Percentiles rank a stretch among this genome's conserved stretches.
phyloP scores from a whole-genome alignment of 345 rosid species.

The Carallia pectinifolia region DNA sequence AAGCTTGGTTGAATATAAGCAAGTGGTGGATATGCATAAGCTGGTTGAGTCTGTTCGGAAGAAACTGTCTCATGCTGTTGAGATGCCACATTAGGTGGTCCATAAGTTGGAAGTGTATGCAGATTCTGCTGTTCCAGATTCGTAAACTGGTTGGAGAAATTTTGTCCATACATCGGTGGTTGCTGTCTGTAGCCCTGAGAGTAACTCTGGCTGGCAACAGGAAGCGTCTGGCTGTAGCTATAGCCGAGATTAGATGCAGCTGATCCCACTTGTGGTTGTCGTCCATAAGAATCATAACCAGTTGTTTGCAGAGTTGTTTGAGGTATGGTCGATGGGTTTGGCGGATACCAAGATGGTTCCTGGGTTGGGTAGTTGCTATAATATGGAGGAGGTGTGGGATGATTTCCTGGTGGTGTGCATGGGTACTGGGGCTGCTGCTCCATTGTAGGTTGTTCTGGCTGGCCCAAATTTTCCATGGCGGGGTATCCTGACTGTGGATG shows the following conservation, averaged over 20 bases:
- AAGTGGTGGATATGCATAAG: conserved; percentile 15
- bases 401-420: conserved; percentile 15
- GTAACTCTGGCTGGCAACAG: background rate
- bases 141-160: conserved; percentile 6
- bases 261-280: conserved; percentile 18
- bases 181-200: conserved; percentile 18
- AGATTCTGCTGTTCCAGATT: conserved; percentile 17
- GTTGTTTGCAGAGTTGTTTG: conserved; percentile 17
- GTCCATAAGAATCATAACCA: conserved; percentile 24
- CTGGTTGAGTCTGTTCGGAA: conserved; percentile 15
- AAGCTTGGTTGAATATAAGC: conserved; percentile 16
- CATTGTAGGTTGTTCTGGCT: conserved; percentile 14
- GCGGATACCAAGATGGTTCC: conserved; percentile 21
- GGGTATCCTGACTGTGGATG: conserved; percentile 15
- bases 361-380: conserved; percentile 17
- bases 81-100: conserved; percentile 8
- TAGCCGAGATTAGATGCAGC: conserved; percentile 16
- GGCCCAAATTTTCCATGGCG: conserved; percentile 14
- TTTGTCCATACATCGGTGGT: conserved; percentile 14
- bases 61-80: conserved; percentile 12
- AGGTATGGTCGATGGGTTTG: conserved; percentile 12
- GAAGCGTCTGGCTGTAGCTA: conserved; percentile 6
- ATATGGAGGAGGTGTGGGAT: conserved; percentile 12
- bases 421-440: conserved; percentile 27
- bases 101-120: conserved; percentile 12